Evolutionary conservation across 2,329 filamentous ascomycete genomes (phyloP), one percentile per base, ranked within the genome.

Genomic region (Simplicillium sp.): DNA sequence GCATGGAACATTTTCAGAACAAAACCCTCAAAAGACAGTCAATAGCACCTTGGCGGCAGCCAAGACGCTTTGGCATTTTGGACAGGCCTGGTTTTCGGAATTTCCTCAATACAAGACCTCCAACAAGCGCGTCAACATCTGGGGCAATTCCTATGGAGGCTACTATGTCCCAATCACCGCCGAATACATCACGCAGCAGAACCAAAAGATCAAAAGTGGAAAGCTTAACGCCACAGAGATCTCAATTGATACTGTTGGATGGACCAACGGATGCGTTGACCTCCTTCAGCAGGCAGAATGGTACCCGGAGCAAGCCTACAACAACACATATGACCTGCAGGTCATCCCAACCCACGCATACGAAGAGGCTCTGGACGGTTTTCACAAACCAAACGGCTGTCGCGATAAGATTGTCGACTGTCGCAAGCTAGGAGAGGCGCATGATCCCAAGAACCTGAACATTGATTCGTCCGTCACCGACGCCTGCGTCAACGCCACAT

Each of bases 251-350:
- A 73, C 80, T 0, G 58, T 87, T 0, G 81, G 81, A 17, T 78
- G 86, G 41, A 64, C 82, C 37, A 83, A 86, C 54, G 82, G 79
- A 3, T 72, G 78, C 41, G 64, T 86, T 15, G 83, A 87, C 50
- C 65, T 71, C 39, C 53, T 76, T 5, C 65, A 77, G 2, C 75
- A 84, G 58, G 65, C 63, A 2, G 67, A 69, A 2, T 72, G 60
- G 44, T 78, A 71, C 44, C 66, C 74, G 0, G 52, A 58, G 3
- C 78, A 77, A 51, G 71, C 73, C 1, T 65, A 70, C 43, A 76
- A 78, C 54, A 84, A 83, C 51, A 77, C 78, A 0, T 87, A 83
- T 51, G 75, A 70, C 4, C 66, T 85, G 32, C 51, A 72, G 44
- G 62, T 71, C 1, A 73, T 82, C 47, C 64, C 67, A 18, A 61